A percentile compares a stretch with the other conserved stretches of the same genome.
Evolutionary conservation across 345 rosid genomes (phyloP).

Genomic region (Chamaenerion angustifolium): DNA sequence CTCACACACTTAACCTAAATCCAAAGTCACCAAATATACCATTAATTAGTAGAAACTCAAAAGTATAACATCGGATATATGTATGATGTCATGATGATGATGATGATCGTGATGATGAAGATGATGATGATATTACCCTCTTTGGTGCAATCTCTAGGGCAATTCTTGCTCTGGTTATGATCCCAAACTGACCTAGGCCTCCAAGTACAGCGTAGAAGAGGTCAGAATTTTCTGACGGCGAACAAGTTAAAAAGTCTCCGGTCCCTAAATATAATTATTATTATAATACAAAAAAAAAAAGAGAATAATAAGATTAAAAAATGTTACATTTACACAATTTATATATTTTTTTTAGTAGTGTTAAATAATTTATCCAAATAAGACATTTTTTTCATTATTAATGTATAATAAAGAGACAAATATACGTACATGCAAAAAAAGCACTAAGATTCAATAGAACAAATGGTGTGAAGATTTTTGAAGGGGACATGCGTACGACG

Average conservation of each 20-base stretch:
- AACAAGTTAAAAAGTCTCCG: constrained; percentile 8
- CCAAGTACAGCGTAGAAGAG: constrained; percentile 24
- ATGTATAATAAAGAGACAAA: too few relatives aligned
- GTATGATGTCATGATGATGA: background rate
- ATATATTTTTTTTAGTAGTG: background rate
- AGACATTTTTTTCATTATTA: too few relatives aligned
- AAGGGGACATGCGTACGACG: too few relatives aligned
- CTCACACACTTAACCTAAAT: constrained; percentile 9
- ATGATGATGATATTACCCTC: constrained; percentile 3
- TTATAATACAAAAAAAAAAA: background rate
- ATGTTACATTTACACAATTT: background rate
- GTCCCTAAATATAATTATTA: constrained; percentile 6
- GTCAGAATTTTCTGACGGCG: constrained; percentile 1
- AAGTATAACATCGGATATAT: background rate
- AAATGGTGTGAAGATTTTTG: too few relatives aligned
- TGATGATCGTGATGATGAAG: too few relatives aligned
- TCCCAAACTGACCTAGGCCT: constrained; percentile 34
- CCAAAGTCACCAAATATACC: too few relatives aligned
- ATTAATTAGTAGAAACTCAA: too few relatives aligned
- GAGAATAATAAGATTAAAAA: background rate
- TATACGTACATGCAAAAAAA: too few relatives aligned
- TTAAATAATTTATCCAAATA: too few relatives aligned
- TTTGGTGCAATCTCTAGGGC: constrained; percentile 21
- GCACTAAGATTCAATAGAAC: too few relatives aligned
- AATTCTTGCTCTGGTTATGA: constrained; percentile 30